A percentile compares a stretch with the other conserved stretches of the same genome.
Evolutionary conservation across 2,329 filamentous ascomycete species (phyloP).

Genomic region (Diaporthe helianthi): DNA sequence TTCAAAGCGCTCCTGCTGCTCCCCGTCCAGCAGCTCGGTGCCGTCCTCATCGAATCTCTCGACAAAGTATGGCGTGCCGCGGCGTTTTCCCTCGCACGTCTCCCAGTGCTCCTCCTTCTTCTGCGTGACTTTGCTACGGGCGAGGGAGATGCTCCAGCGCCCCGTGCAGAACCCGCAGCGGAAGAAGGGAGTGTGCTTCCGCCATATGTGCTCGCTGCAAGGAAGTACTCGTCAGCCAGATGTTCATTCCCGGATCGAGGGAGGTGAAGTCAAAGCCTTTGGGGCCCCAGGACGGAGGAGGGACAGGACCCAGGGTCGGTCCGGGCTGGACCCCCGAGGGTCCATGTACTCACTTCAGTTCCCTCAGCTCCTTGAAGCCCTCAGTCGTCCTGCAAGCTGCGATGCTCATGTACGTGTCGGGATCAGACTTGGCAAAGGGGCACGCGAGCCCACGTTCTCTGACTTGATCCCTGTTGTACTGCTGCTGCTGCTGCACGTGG

Average conservation of each 20-base stretch:
- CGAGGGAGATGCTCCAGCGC: not conserved
- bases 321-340: too few relatives aligned
- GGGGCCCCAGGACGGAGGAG: too few relatives aligned
- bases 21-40: not conserved
- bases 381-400: not conserved
- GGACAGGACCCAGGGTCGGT: too few relatives aligned
- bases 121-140: not conserved
- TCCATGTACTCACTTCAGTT: not conserved
- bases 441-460: not conserved
- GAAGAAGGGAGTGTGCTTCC: constrained; percentile 8
- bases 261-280: too few relatives aligned
- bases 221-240: not conserved
- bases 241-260: too few relatives aligned
- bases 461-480: constrained; percentile 5
- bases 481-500: too few relatives aligned
- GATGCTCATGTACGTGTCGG: not conserved
- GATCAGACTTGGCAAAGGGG: not conserved
- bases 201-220: constrained; percentile 5
- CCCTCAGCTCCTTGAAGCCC: not conserved
- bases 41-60: not conserved
- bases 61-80: not conserved
- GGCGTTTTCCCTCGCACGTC: not conserved
- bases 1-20: constrained; percentile 3
- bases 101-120: constrained; percentile 4
- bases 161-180: not conserved